phyloP scores from a whole-genome alignment of 2,329 filamentous ascomycete species.

The Fusarium camptoceras region DNA sequence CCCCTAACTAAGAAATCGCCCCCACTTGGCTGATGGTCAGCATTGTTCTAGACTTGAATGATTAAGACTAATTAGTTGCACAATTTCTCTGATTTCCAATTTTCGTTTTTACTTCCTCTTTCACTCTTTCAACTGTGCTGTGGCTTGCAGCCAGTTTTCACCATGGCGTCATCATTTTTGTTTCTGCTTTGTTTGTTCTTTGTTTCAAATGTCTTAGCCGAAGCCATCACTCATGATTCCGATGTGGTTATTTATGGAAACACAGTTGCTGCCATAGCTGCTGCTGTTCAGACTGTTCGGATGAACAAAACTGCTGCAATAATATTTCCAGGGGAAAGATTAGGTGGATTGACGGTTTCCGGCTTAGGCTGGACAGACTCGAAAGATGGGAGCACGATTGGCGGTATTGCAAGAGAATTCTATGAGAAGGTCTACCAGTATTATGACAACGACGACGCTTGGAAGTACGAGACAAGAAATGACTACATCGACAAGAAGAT shows the following conservation, averaged over 20 bases:
- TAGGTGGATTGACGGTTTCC: constrained; percentile 33
- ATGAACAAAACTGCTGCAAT: constrained; percentile 35
- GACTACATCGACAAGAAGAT: constrained; percentile 29
- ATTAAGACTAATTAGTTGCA: not conserved
- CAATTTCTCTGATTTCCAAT: not conserved
- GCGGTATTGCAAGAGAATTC: constrained; percentile 38
- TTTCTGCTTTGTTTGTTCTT: not conserved
- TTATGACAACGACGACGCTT: constrained; percentile 13
- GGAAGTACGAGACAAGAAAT: constrained; percentile 12
- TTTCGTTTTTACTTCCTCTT: not conserved
- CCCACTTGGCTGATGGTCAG: constrained; percentile 11
- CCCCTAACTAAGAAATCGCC: constrained; percentile 22
- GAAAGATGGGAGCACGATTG: constrained; percentile 35
- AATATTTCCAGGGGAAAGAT: constrained; percentile 19
- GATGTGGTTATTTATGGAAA: constrained; percentile 39
- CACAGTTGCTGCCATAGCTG: constrained; percentile 34
- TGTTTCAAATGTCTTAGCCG: not conserved
- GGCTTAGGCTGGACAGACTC: constrained; percentile 40
- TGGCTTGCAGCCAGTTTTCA: not conserved
- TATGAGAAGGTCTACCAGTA: constrained; percentile 27
- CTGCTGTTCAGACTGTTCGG: constrained; percentile 33
- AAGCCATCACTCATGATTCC: constrained; percentile 9
- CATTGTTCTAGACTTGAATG: not conserved
- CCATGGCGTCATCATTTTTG: not conserved
- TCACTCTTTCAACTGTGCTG: not conserved